Conservation (phyloP, 306 rosid genomes). For the Leucaena leucocephala region DNA sequence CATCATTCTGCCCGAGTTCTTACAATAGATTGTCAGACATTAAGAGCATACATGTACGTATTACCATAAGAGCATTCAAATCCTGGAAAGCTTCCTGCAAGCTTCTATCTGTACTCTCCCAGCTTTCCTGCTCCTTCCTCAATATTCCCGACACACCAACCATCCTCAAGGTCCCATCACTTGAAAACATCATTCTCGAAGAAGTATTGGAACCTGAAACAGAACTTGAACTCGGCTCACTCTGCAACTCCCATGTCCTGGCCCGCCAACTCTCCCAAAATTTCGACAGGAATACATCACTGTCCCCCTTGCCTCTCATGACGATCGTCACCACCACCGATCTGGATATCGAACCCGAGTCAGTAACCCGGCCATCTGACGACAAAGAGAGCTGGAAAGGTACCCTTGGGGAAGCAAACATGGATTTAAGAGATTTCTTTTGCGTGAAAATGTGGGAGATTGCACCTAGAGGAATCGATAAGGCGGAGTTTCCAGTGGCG, state of each 20-base stretch:
- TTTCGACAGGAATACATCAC: conserved; percentile 67
- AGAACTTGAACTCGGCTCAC: conserved; percentile 37
- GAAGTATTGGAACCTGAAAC: conserved; percentile 19
- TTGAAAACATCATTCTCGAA: conserved; percentile 61
- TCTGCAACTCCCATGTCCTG: conserved; percentile 71
- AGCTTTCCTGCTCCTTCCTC: conserved; percentile 97
- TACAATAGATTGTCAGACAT: neutral
- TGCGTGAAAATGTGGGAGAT: conserved; percentile 64
- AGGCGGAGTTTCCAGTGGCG: conserved; percentile 24
- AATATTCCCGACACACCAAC: conserved; percentile 94
- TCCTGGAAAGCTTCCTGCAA: conserved; percentile 98
- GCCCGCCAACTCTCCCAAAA: conserved; percentile 86
- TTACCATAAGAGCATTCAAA: conserved; percentile 97
- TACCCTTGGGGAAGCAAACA: conserved; percentile 78
- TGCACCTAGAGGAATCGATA: conserved; percentile 60
- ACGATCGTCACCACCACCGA: conserved; percentile 69
- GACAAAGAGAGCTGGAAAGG: conserved; percentile 78
- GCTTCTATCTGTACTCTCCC: conserved; percentile 98
- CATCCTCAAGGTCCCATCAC: conserved; percentile 91
- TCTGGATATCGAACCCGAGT: conserved; percentile 29
- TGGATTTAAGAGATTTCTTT: conserved; percentile 74
- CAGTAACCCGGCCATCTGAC: conserved; percentile 45
- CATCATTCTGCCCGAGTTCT: neutral
- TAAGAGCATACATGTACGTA: conserved; percentile 15
- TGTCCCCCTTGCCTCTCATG: conserved; percentile 83